phyloP scores from a whole-genome alignment of 495 filamentous ascomycete genomes.

The Aspergillus egyptiacus region DNA sequence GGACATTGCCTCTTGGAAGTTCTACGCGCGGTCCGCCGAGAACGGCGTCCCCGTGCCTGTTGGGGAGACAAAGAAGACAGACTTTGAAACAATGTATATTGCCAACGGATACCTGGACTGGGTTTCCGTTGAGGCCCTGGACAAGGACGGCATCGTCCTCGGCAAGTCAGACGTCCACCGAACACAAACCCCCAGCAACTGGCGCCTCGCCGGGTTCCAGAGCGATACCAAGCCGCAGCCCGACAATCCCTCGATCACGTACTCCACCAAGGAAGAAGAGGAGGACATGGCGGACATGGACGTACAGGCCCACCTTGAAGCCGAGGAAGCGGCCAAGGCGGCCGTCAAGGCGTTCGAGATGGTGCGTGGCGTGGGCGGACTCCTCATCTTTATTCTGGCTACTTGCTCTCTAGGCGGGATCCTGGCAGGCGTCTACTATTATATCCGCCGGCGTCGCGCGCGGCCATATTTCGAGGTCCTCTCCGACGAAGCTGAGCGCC shows the following conservation, averaged over 20 bases:
- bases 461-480: slow-evolving; percentile 33
- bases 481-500: slow-evolving; percentile 31
- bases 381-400: slow-evolving; percentile 31
- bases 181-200: slow-evolving; percentile 28
- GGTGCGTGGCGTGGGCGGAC: slow-evolving; percentile 29
- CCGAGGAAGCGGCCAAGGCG: slow-evolving; percentile 30
- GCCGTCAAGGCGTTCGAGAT: slow-evolving; percentile 33
- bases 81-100: slow-evolving; percentile 43
- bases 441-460: slow-evolving; percentile 22
- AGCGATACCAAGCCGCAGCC: slow-evolving; percentile 22
- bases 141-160: slow-evolving; percentile 26
- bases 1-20: slow-evolving; percentile 36
- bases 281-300: slow-evolving; percentile 15
- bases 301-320: slow-evolving; percentile 12
- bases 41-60: slow-evolving; percentile 24
- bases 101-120: slow-evolving; percentile 38
- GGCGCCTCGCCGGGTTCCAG: slow-evolving; percentile 32
- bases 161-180: slow-evolving; percentile 27
- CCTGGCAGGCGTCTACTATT: slow-evolving; percentile 20
- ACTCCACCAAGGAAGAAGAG: slow-evolving; percentile 15
- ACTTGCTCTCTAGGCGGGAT: slow-evolving; percentile 25
- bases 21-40: slow-evolving; percentile 31
- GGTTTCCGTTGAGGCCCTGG: slow-evolving; percentile 35
- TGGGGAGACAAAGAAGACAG: slow-evolving; percentile 32
- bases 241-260: slow-evolving; percentile 30